Evolutionary conservation across 2,329 filamentous ascomycete genomes (phyloP), one percentile per base, ranked within the genome.

Genomic region (Tolypocladium pustulatum): DNA sequence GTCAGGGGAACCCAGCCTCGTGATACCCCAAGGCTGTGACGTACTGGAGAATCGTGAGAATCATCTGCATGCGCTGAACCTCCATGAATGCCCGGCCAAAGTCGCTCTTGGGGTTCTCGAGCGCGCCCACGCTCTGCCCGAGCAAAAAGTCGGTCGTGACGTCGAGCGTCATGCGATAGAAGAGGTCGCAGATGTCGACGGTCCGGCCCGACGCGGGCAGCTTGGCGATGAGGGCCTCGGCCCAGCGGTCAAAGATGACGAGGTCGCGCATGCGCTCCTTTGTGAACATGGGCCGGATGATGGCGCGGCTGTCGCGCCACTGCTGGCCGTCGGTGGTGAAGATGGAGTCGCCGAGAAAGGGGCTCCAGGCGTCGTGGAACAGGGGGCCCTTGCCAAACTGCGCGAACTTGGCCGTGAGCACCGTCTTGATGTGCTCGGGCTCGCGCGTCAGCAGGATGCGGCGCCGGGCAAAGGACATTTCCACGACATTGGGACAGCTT

Each of bases 381-480:
- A 78, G 73, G 61, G 84, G 74, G 8, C 91, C 91, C 70, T 96
- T 91, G 65, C 91, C 92, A 68, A 86, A 97, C 68, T 96, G 89
- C 46, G 64, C 58, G 68, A 97, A 97, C 68, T 96, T 90, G 1
- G 87, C 88, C 0, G 91, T 89, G n/a, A 97, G 78, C 27, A 97
- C 81, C 7, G 92, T 90, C 72, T 96, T 96, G 76, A 96, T 88
- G 69, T 96, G 96, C 67, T 95, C 90, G 0, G 89, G 88, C 64
- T 96, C 91, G 6, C 83, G 82, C 0, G 92, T 96, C 66, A 94
- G 79, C 58, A 96, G 72, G 22, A 87, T 72, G n/a, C 89, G 83
- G 54, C 75, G 70, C 54, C 81, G 79, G 1, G 83, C 66, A 8
- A 84, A 65, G 1, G 77, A 76, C 10, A 76, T 69, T 71, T 93